phyloP scores from a whole-genome alignment of 345 rosid genomes.

The Lepidium didymum region DNA sequence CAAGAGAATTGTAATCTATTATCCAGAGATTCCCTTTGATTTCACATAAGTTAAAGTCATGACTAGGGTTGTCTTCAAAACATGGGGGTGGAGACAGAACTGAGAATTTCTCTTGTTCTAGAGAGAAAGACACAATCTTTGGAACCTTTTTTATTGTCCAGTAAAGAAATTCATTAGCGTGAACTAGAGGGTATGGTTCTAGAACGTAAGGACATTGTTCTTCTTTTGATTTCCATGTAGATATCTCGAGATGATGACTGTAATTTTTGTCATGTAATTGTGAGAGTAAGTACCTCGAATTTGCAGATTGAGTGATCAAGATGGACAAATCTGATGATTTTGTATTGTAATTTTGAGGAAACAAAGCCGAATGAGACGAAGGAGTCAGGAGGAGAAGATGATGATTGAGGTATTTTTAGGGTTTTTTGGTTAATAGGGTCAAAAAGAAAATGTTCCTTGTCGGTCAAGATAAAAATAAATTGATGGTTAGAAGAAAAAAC shows the following conservation, averaged over 20 bases:
- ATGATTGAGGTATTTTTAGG: slow-evolving; percentile 6
- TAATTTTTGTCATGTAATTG: background rate
- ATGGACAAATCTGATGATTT: slow-evolving; percentile 9
- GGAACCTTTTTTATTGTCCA: slow-evolving; percentile 17
- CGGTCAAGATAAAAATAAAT: slow-evolving; percentile 4
- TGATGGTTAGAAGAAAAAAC: slow-evolving; percentile 19
- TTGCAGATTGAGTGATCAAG: slow-evolving; percentile 2
- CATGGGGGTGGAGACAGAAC: slow-evolving; percentile 18
- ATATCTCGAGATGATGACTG: slow-evolving; percentile 14
- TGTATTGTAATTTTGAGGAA: slow-evolving; percentile 5
- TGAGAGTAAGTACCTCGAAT: slow-evolving; percentile 18
- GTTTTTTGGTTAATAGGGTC: slow-evolving; percentile 13
- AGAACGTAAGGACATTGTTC: slow-evolving; percentile 11
- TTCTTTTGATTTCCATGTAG: slow-evolving; percentile 15
- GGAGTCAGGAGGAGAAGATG: background rate
- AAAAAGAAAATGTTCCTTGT: slow-evolving; percentile 1
- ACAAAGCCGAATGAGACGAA: no score
- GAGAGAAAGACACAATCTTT: slow-evolving; percentile 20
- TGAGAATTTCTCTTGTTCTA: background rate
- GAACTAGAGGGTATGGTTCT: slow-evolving; percentile 15
- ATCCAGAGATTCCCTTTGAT: slow-evolving; percentile 17
- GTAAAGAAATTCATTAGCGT: slow-evolving; percentile 8
- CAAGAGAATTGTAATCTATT: slow-evolving; percentile 13
- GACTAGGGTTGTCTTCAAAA: slow-evolving; percentile 5
- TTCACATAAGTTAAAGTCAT: slow-evolving; percentile 16